Evolutionary conservation across 1,284 basidiomycete species (phyloP).

Genomic region (Cryptococcus jaspeensis): DNA sequence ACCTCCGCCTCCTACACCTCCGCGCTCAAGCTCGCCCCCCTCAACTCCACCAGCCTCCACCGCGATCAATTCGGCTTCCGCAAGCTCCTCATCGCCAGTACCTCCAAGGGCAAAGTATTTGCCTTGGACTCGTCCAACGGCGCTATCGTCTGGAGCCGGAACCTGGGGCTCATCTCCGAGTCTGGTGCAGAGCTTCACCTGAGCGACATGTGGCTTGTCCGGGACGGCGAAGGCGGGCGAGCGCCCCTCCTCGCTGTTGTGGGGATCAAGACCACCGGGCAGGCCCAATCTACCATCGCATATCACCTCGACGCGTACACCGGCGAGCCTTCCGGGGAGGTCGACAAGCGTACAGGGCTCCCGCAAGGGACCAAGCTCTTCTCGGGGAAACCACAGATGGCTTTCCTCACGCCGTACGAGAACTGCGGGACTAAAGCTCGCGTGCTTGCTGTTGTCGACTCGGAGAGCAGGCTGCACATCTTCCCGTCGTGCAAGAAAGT

Average conservation of each 20-base stretch:
- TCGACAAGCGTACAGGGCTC: conserved; percentile 20
- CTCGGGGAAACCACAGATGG: conserved; percentile 25
- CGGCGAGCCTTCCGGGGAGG: conserved; percentile 56
- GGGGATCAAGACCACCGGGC: conserved; percentile 25
- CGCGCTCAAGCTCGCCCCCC: conserved; percentile 49
- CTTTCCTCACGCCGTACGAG: conserved; percentile 43
- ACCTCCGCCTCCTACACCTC: conserved; percentile 67
- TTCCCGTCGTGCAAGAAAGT: conserved; percentile 51
- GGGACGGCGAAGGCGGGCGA: conserved; percentile 34
- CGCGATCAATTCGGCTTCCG: conserved; percentile 85
- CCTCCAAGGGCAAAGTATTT: conserved; percentile 71
- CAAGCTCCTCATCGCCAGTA: conserved; percentile 75
- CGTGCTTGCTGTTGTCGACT: conserved; percentile 44
- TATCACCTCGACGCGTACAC: conserved; percentile 78
- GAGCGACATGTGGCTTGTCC: conserved; percentile 35
- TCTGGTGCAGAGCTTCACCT: conserved; percentile 37
- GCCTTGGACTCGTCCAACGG: conserved; percentile 79
- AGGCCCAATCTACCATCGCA: conserved; percentile 58
- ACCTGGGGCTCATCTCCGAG: conserved; percentile 50
- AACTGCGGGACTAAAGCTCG: conserved; percentile 44
- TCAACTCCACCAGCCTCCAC: conserved; percentile 51
- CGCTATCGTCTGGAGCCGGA: conserved; percentile 69
- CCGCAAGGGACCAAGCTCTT: conserved; percentile 40
- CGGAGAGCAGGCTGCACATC: conserved; percentile 34
- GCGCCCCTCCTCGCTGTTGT: conserved; percentile 41